A percentile compares a stretch with the other conserved stretches of the same genome.
phyloP scores from a whole-genome alignment of 495 filamentous ascomycete species.

The Hyphodiscus hymeniophilus region DNA sequence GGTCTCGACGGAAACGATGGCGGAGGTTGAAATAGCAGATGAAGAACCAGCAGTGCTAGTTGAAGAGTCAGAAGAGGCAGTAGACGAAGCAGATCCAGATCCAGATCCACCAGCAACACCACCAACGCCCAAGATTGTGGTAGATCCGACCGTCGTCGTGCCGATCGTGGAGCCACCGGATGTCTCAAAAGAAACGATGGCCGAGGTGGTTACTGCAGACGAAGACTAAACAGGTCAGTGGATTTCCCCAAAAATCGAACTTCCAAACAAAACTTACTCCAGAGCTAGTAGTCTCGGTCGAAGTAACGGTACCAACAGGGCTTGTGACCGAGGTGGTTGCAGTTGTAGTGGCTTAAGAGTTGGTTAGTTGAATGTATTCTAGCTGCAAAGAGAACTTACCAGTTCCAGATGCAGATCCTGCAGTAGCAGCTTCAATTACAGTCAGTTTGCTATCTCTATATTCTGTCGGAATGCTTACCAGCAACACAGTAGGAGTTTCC shows the following conservation, averaged over 20 bases:
- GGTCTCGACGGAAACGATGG: slow-evolving; percentile 14
- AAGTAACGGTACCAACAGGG: slow-evolving; percentile 4
- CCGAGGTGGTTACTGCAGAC: not conserved
- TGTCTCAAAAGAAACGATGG: not conserved
- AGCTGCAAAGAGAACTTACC: not conserved
- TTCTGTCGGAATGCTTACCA: not conserved
- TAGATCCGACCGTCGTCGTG: slow-evolving; percentile 5
- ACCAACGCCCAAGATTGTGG: slow-evolving; percentile 3
- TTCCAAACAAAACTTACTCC: slow-evolving; percentile 1
- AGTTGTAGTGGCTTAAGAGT: slow-evolving; percentile 8
- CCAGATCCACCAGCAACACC: not conserved
- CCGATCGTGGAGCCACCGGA: not conserved
- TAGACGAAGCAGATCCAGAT: no score
- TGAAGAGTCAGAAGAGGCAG: not conserved
- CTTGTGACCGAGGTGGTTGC: slow-evolving; percentile 2
- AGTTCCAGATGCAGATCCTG: not conserved
- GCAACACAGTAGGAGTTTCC: slow-evolving; percentile 16
- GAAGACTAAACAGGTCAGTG: not conserved
- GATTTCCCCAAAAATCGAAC: not conserved
- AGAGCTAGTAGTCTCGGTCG: slow-evolving; percentile 4
- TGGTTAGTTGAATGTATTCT: no score
- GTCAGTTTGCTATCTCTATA: not conserved
- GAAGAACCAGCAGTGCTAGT: slow-evolving; percentile 6
- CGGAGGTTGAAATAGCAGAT: slow-evolving; percentile 19
- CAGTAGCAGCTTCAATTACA: slow-evolving; percentile 4